Conservation (phyloP, 176 grass and related monocot species). For the Cenchrus purpureus region DNA sequence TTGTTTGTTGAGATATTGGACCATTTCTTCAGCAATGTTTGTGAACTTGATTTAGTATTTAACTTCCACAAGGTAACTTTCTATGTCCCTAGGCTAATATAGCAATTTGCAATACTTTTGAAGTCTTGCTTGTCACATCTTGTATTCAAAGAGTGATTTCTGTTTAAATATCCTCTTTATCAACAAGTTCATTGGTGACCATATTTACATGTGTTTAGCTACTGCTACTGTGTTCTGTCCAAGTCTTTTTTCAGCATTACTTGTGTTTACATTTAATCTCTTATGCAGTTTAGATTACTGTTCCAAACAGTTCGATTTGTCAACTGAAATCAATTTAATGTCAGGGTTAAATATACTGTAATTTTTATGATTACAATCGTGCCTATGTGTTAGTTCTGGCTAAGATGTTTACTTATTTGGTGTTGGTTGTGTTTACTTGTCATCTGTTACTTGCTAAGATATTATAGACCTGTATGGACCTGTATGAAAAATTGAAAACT, state of each 20-base stretch:
- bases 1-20: constrained; percentile 99
- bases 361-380: background rate
- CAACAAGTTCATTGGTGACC: background rate
- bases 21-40: constrained; percentile 99
- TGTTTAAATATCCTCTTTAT: background rate
- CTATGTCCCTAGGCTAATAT: background rate
- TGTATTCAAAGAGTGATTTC: background rate
- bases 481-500: background rate
- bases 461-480: background rate
- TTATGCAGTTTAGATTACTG: constrained; percentile 13
- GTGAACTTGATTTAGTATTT: constrained; percentile 97
- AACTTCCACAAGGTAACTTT: constrained; percentile 93
- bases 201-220: background rate
- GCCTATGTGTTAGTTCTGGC: background rate
- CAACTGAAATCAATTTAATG: background rate
- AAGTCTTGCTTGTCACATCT: constrained; percentile 3
- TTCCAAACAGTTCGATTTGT: background rate
- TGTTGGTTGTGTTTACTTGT: background rate
- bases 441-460: background rate
- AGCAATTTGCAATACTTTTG: background rate
- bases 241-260: background rate
- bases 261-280: background rate
- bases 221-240: background rate
- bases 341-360: background rate
- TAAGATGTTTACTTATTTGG: background rate